Evolutionary conservation across 768 basidiomycete genomes (phyloP).

Genomic region (Tricholoma bakamatsutake): DNA sequence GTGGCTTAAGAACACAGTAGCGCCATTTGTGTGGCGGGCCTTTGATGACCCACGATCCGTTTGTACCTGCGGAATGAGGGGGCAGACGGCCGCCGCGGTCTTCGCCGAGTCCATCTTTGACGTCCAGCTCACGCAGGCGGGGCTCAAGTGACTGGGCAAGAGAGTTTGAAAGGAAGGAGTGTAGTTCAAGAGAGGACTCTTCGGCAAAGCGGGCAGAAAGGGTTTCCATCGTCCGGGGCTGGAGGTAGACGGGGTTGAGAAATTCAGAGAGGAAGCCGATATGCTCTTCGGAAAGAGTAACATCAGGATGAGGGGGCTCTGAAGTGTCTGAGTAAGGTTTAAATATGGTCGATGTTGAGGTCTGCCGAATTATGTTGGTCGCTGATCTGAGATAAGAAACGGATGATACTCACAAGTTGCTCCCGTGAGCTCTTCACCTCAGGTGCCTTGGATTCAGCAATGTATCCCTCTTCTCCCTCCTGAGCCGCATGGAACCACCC

Average conservation of each 20-base stretch:
- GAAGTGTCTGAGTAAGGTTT: slow-evolving; percentile 42
- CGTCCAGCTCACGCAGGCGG: slow-evolving; percentile 60
- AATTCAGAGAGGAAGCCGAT: slow-evolving; percentile 73
- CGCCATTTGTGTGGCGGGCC: slow-evolving; percentile 96
- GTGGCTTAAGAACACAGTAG: slow-evolving; percentile 63
- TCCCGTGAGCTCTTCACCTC: slow-evolving; percentile 78
- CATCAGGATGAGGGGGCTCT: slow-evolving; percentile 45
- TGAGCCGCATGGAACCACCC: slow-evolving; percentile 97
- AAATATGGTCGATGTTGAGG: slow-evolving; percentile 59
- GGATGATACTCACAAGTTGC: slow-evolving; percentile 70
- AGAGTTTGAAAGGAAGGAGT: slow-evolving; percentile 71
- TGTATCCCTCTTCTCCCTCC: slow-evolving; percentile 85
- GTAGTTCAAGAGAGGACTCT: slow-evolving; percentile 85
- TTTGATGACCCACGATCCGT: slow-evolving; percentile 57
- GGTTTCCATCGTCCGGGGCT: slow-evolving; percentile 71
- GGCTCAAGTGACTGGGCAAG: slow-evolving; percentile 65
- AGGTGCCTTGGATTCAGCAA: slow-evolving; percentile 37
- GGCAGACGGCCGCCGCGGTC: slow-evolving; percentile 53
- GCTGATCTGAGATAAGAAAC: slow-evolving; percentile 6
- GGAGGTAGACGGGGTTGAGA: slow-evolving; percentile 88
- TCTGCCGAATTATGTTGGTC: slow-evolving; percentile 27
- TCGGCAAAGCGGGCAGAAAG: slow-evolving; percentile 77
- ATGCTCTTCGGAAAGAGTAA: slow-evolving; percentile 51
- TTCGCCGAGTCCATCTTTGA: slow-evolving; percentile 53
- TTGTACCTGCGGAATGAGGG: slow-evolving; percentile 59